Conservation (phyloP, 345 rosid genomes). For the Gossypium rotundifolium region DNA sequence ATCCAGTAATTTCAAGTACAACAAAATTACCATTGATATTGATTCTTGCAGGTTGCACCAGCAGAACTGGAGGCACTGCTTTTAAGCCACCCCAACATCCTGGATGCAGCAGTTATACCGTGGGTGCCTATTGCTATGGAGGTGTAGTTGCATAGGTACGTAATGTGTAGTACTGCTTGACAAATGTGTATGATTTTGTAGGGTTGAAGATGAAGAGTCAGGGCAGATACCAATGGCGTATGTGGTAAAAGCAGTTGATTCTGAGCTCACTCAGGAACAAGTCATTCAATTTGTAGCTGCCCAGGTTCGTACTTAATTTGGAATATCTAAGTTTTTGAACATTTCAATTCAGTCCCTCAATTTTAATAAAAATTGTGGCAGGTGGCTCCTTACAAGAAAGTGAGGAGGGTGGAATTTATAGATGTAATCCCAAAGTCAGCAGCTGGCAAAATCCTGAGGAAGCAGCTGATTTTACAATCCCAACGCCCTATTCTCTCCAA, state of each 20-base stretch:
- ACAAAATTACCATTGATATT: neutral
- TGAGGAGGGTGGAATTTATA: slow-evolving; percentile 46
- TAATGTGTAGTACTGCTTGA: neutral
- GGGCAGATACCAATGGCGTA: slow-evolving; percentile 71
- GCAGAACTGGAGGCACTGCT: slow-evolving; percentile 65
- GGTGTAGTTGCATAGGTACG: neutral
- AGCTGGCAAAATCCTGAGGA: slow-evolving; percentile 60
- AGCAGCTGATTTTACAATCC: slow-evolving; percentile 37
- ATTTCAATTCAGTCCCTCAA: neutral
- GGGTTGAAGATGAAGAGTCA: slow-evolving; percentile 56
- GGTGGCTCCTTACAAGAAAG: slow-evolving; percentile 73
- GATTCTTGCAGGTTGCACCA: slow-evolving; percentile 45
- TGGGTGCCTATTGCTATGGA: slow-evolving; percentile 12
- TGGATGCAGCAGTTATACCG: slow-evolving; percentile 63
- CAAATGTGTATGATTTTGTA: slow-evolving; percentile 8
- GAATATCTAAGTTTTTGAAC: no score
- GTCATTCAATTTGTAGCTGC: slow-evolving; percentile 49
- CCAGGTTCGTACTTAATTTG: slow-evolving; percentile 35
- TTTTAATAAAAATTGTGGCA: slow-evolving; percentile 10
- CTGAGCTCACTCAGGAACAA: slow-evolving; percentile 41
- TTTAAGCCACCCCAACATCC: slow-evolving; percentile 39
- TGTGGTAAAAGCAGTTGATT: slow-evolving; percentile 41
- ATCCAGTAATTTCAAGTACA: neutral
- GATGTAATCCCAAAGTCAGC: slow-evolving; percentile 52
- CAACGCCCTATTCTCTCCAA: slow-evolving; percentile 30